Conservation (phyloP, 1,139 yeast species). For the Kodamaea suecica region DNA sequence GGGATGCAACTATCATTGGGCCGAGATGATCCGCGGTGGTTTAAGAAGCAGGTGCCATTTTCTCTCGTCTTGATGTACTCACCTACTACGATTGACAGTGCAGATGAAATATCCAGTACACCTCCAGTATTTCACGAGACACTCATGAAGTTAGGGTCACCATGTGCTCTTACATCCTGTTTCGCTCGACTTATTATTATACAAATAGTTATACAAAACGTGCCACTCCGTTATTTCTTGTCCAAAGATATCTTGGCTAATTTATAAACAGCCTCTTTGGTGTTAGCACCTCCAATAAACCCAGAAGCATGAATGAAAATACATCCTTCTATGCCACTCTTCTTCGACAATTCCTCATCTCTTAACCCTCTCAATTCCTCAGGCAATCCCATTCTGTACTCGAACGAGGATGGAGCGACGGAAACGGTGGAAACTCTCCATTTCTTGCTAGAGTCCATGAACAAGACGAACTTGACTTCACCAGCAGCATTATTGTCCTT, state of each 20-base stretch:
- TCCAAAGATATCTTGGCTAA: slow-evolving; percentile 53
- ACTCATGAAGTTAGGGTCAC: too few species aligned
- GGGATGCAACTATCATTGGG: too few species aligned
- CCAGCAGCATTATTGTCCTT: slow-evolving; percentile 54
- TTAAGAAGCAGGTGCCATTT: too few species aligned
- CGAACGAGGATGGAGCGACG: slow-evolving; percentile 68
- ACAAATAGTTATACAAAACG: not conserved
- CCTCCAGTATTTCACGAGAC: too few species aligned
- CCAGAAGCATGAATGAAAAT: slow-evolving; percentile 96
- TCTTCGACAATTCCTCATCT: slow-evolving; percentile 72
- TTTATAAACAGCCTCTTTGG: slow-evolving; percentile 71
- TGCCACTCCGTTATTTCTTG: slow-evolving; percentile 1
- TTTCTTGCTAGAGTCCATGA: slow-evolving; percentile 64
- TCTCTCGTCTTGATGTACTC: too few species aligned
- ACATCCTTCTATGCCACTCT: slow-evolving; percentile 79
- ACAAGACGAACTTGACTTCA: slow-evolving; percentile 70
- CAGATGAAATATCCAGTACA: too few species aligned
- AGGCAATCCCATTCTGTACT: slow-evolving; percentile 82
- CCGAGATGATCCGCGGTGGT: too few species aligned
- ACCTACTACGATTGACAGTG: too few species aligned
- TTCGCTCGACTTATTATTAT: too few species aligned
- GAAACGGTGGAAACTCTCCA: slow-evolving; percentile 96
- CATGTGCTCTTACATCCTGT: too few species aligned
- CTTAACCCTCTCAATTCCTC: slow-evolving; percentile 92
- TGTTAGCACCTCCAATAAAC: slow-evolving; percentile 90